Percentiles rank a stretch among this genome's conserved stretches.
phyloP scores from a whole-genome alignment of 116 monocot species.

The Trichopus zeylanicus region DNA sequence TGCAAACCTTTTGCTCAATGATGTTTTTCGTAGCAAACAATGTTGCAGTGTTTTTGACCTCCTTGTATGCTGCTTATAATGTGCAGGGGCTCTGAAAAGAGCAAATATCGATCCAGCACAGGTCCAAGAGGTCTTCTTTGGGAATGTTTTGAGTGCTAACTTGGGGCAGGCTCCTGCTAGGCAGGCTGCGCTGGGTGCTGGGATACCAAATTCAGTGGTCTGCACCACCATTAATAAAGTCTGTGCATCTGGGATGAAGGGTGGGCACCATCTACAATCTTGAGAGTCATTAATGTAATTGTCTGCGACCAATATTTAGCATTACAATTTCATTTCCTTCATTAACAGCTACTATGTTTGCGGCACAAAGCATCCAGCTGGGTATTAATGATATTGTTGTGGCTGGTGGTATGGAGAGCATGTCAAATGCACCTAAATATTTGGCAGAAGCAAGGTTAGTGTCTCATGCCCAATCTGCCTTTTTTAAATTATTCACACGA shows the following conservation, averaged over 20 bases:
- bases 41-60: background rate
- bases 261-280: constrained; percentile 20
- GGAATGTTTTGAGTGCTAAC: constrained; percentile 97
- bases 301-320: background rate
- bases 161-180: constrained; percentile 98
- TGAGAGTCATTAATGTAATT: background rate
- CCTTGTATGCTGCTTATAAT: background rate
- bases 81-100: constrained; percentile 70
- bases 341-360: constrained; percentile 79
- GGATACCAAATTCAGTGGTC: constrained; percentile 80
- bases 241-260: constrained; percentile 98
- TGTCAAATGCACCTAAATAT: constrained; percentile 99
- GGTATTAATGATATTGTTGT: constrained; percentile 95
- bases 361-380: constrained; percentile 88
- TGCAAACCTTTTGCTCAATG: background rate
- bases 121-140: constrained; percentile 90
- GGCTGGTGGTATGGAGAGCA: constrained; percentile 98
- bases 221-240: constrained; percentile 98
- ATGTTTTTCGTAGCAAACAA: background rate
- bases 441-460: constrained; percentile 85
- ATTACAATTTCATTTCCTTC: background rate
- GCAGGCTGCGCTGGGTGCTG: constrained; percentile 97
- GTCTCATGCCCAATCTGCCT: background rate
- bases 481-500: no score
- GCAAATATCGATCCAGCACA: constrained; percentile 81